Evolutionary conservation across 306 rosid species (phyloP), one percentile per base, ranked within the genome.

Genomic region (Pyrus betulifolia): DNA sequence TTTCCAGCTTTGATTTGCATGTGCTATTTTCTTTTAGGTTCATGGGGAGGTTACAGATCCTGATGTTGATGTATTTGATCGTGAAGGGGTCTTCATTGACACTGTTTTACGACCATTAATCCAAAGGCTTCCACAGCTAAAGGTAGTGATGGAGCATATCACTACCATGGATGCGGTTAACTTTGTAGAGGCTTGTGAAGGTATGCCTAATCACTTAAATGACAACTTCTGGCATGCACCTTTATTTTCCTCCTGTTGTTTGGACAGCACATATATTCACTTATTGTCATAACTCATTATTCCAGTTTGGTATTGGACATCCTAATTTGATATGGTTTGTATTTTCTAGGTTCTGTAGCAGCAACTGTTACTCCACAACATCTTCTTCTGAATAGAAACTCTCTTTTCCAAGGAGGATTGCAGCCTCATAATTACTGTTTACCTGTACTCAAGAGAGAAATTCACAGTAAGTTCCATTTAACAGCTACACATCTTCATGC

Each of bases 331-430:
- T 40, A 27, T 77, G 62, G 61, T 61, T 70, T 70, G 78, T 9
- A 38, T 81, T 78, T 70, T 40, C 67, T 65, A 93, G 98, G 93
- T 65, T 70, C 49, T 69, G 87, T 93, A 71, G 96, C 92, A 1
- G 97, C 93, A 72, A 93, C 97, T 35, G 97, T 93, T 79, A 91
- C 98, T 27, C 98, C 98, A 55, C 97, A 93, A 52, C 97, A 93
- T 91, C 89, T 93, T 77, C 78, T 93, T 78, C 88, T 93, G 10
- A 93, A 93, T 65, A 86, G 97, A 63, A 93, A 91, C 81, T 81
- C 97, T 62, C 80, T 93, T 61, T 93, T 93, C 84, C 97, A 91
- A 84, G 98, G 98, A 71, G 98, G 97, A 82, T 81, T 93, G 80
- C 97, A 85, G 80, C 98, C 97, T 55, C 98, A 93, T 82, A 91